phyloP scores from a whole-genome alignment of 495 filamentous ascomycete species.

The Filosporella fistucella region DNA sequence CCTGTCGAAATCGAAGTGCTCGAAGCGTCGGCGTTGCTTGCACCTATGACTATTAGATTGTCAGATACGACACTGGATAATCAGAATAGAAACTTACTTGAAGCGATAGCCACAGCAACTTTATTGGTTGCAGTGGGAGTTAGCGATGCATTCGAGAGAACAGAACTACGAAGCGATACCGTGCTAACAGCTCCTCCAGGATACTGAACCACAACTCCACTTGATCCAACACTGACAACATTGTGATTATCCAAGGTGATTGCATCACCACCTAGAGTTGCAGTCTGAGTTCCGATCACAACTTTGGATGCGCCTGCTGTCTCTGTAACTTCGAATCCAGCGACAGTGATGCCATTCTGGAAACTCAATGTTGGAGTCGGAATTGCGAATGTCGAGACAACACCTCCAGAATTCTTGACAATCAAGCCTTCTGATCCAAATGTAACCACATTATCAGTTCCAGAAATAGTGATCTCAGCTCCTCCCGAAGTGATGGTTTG shows the following conservation, averaged over 20 bases:
- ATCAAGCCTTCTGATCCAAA: constrained; percentile 1
- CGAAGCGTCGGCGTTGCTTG: too few relatives aligned
- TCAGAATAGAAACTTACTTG: not conserved
- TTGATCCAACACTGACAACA: constrained; percentile 6
- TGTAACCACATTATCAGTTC: not conserved
- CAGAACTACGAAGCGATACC: not conserved
- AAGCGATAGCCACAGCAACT: not conserved
- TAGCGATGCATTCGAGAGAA: too few relatives aligned
- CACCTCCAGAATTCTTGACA: constrained; percentile 2
- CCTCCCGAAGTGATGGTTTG: constrained; percentile 12
- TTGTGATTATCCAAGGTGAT: constrained; percentile 1
- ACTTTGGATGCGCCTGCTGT: not conserved
- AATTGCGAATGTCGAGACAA: not conserved
- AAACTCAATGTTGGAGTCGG: not conserved
- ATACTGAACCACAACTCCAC: constrained; percentile 6
- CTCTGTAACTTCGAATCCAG: not conserved
- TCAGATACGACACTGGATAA: too few relatives aligned
- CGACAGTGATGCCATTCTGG: not conserved
- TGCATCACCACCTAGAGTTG: not conserved
- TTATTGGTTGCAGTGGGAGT: too few relatives aligned
- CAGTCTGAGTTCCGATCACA: not conserved
- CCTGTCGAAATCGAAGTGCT: too few relatives aligned
- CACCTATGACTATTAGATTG: too few relatives aligned
- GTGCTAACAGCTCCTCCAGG: constrained; percentile 10
- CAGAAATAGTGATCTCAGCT: not conserved